Evolutionary conservation across 495 filamentous ascomycete genomes (phyloP).

Genomic region (Penicillium arizonense): DNA sequence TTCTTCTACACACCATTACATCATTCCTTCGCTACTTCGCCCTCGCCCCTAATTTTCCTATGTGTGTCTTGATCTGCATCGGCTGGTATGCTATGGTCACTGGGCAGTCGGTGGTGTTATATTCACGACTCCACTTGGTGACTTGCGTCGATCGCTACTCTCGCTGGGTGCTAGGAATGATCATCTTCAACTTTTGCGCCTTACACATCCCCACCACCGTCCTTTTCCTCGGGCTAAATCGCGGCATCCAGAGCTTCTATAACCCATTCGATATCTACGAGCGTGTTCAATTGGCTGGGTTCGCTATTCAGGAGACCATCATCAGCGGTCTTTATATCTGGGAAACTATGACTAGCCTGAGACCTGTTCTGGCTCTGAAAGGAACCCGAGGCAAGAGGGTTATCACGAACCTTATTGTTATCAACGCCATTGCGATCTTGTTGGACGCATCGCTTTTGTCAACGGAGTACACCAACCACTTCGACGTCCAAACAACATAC

Average conservation of each 20-base stretch:
- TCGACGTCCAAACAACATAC: conserved; percentile 39
- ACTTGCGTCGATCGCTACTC: conserved; percentile 14
- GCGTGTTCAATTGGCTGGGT: conserved; percentile 37
- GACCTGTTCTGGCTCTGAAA: conserved; percentile 28
- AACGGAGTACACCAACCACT: conserved; percentile 34
- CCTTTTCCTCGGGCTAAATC: conserved; percentile 27
- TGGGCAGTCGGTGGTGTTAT: conserved; percentile 35
- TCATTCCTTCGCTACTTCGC: conserved; percentile 31
- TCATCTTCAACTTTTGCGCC: conserved; percentile 27
- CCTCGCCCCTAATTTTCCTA: conserved; percentile 21
- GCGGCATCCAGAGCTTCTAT: conserved; percentile 15
- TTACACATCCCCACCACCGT: conserved; percentile 32
- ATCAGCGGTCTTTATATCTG: conserved; percentile 50
- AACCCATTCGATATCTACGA: conserved; percentile 40
- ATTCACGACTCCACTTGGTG: conserved; percentile 42
- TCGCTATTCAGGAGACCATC: conserved; percentile 45
- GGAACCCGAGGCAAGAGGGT: conserved; percentile 29
- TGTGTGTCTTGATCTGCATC: conserved; percentile 25
- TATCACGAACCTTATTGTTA: conserved; percentile 41
- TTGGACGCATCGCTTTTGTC: conserved; percentile 34
- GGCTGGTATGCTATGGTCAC: conserved; percentile 37
- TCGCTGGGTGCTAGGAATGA: conserved; percentile 30
- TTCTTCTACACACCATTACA: conserved; percentile 23
- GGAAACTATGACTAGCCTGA: conserved; percentile 34
- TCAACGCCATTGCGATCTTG: conserved; percentile 39